Conservation (phyloP, 2,329 filamentous ascomycete species). For the Apiospora hydei region DNA sequence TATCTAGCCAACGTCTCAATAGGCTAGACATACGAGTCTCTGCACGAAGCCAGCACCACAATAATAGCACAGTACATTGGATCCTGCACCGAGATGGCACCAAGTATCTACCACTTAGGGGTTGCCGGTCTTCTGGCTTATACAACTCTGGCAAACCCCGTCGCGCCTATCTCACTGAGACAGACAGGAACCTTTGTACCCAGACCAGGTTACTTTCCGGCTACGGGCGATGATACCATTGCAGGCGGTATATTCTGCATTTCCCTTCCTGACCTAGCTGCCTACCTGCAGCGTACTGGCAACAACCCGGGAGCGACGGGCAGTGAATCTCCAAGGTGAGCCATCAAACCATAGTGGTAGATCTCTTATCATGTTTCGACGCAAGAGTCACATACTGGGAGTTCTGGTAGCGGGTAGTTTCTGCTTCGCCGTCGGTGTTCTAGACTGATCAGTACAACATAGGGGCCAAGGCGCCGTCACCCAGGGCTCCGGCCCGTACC, state of each 20-base stretch:
- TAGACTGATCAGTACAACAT: not conserved
- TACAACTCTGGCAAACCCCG: constrained; percentile 1
- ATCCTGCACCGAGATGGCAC: not conserved
- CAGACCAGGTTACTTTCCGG: constrained; percentile 33
- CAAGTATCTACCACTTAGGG: constrained; percentile 23
- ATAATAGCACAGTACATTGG: not conserved
- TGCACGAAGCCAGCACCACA: not conserved
- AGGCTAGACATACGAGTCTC: not conserved
- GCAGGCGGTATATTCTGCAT: constrained; percentile 37
- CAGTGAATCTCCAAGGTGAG: constrained; percentile 29
- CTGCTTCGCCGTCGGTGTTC: not conserved
- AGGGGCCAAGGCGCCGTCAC: constrained; percentile 26
- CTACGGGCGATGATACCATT: constrained; percentile 34
- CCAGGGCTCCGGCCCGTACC: constrained; percentile 33
- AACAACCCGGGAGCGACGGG: constrained; percentile 33
- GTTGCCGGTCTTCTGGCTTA: constrained; percentile 12
- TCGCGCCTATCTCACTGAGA: not conserved
- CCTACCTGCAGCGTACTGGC: constrained; percentile 31
- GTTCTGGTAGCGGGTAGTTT: not conserved
- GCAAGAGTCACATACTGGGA: too few relatives aligned
- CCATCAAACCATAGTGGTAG: too few relatives aligned
- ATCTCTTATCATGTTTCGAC: too few relatives aligned
- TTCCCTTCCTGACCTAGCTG: constrained; percentile 31
- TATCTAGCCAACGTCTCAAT: not conserved
- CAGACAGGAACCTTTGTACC: constrained; percentile 30